Percentiles rank a stretch among this genome's conserved stretches.
Evolutionary conservation across 768 basidiomycete genomes (phyloP).

Genomic region (Rhizopogon rudus): DNA sequence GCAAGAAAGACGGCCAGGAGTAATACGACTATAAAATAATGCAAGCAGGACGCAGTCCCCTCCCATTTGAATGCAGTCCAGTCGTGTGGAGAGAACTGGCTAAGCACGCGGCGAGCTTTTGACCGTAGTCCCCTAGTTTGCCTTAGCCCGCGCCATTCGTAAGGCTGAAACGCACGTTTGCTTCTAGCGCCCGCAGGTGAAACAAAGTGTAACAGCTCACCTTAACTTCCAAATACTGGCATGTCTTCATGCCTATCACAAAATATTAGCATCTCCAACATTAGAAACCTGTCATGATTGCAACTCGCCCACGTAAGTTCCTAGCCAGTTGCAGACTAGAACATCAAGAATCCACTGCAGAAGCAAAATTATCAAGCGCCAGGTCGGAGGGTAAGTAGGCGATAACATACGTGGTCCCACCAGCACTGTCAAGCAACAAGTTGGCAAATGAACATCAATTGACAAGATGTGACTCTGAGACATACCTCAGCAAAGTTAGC

Average conservation of each 20-base stretch:
- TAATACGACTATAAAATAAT: conserved; percentile 71
- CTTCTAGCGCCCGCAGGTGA: background rate
- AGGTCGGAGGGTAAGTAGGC: conserved; percentile 4
- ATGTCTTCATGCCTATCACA: conserved; percentile 73
- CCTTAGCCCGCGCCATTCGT: conserved; percentile 79
- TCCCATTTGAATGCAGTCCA: conserved; percentile 90
- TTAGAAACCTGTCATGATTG: conserved; percentile 3
- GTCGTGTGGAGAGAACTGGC: conserved; percentile 83
- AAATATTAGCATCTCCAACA: conserved; percentile 12
- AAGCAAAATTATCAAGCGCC: conserved; percentile 10
- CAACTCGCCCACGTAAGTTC: conserved; percentile 68
- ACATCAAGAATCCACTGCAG: conserved; percentile 83
- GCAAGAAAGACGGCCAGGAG: conserved; percentile 76
- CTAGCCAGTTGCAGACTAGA: conserved; percentile 83
- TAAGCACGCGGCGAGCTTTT: conserved; percentile 74
- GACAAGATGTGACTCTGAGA: conserved; percentile 14
- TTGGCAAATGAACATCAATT: conserved; percentile 7
- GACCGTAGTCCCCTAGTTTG: conserved; percentile 74
- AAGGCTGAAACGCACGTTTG: conserved; percentile 45
- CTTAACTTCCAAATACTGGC: conserved; percentile 86
- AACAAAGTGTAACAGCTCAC: conserved; percentile 31
- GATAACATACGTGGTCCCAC: conserved; percentile 81
- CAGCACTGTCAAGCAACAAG: conserved; percentile 52
- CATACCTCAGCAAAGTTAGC: conserved; percentile 83
- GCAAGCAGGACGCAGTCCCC: conserved; percentile 66